Base-by-base conservation (phyloP, 345 rosid genomes). In the Salix brachista region DNA sequence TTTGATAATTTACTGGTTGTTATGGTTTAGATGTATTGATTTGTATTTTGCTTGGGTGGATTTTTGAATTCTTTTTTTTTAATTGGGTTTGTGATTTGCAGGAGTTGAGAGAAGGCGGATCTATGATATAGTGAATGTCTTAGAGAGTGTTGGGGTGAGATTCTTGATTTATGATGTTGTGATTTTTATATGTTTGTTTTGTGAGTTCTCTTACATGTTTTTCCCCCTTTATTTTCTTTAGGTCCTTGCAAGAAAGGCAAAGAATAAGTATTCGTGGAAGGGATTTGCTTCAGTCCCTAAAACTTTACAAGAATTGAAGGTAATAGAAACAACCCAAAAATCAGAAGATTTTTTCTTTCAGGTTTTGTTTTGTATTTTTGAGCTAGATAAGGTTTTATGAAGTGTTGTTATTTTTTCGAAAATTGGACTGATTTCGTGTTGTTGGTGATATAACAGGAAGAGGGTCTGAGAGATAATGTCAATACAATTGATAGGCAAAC, bases 211-310 rank as follows among this genome's bases (percentile, higher is more conserved):
- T 73, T 52, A 68, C 42, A 14, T 32, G 32, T 46, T 46, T 46
- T 46, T 4, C 0, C 5, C 17, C 16, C 16, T 13, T 16, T 14
- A 46, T 46, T 46, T 12, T 46, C 17, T 3, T 41, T 77, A 42
- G 84, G 79, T 82, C 42, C 81, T 82, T 42, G 25, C 73, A 13
- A 82, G 77, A 71, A 82, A 67, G 46, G 74, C 92, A 0, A 92
- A 92, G 78, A 92, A 92, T 78, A 89, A 88, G 71, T 92, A 92
- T 74, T 89, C 92, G 1, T 91, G 97, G 97, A 92, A 87, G 81
- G 97, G 97, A 3, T 91, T 92, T 76, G 79, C 76, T 1, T 93
- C 94, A 77, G 89, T 93, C 76, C 94, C 94, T 41, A 81, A 60
- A 46, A 89, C 96, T 19, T 77, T 93, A 52, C 84, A 86, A 68